These are phyloP conservation scores for Apostasia shenzhenica DNA, from an alignment of 106 monocot species.

Conservation along the genomic window DNA sequence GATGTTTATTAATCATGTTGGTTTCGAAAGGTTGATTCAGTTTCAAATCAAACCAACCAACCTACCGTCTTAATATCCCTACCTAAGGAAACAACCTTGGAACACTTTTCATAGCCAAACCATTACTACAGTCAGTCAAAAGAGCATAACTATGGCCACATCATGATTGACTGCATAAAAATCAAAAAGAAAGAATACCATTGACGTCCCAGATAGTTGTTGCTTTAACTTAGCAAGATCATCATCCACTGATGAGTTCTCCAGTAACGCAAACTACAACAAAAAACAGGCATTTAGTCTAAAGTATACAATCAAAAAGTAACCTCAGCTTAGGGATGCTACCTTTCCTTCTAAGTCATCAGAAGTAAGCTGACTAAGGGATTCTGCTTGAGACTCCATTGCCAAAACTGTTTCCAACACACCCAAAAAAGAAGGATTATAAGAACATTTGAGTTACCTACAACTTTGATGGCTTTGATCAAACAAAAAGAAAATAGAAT, in stretches of 20 bases:
- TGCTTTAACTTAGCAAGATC: conserved; percentile 77
- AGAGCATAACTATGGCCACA: too few relatives aligned
- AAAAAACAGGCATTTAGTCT: not conserved
- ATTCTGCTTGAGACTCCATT: conserved; percentile 98
- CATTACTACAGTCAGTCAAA: too few relatives aligned
- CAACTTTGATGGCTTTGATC: not conserved
- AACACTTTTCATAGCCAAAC: too few relatives aligned
- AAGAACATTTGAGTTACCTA: not conserved
- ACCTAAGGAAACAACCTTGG: too few relatives aligned
- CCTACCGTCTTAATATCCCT: too few relatives aligned
- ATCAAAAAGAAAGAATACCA: conserved; percentile 32
- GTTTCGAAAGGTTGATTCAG: too few relatives aligned
- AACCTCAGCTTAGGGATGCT: not conserved
- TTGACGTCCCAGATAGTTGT: conserved; percentile 55
- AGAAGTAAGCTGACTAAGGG: conserved; percentile 80
- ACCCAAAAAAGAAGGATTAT: not conserved
- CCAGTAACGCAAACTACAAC: conserved; percentile 88
- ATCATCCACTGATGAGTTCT: conserved; percentile 92
- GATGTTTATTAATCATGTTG: too few relatives aligned
- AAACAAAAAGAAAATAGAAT: too few relatives aligned
- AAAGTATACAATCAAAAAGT: not conserved
- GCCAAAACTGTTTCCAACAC: conserved; percentile 66
- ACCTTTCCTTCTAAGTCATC: conserved; percentile 99
- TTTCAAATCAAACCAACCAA: too few relatives aligned
- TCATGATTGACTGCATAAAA: not conserved